These are phyloP conservation scores for Tolypocladium pustulatum DNA, from an alignment of 2,329 filamentous ascomycete genomes.

Conservation along the genomic window DNA sequence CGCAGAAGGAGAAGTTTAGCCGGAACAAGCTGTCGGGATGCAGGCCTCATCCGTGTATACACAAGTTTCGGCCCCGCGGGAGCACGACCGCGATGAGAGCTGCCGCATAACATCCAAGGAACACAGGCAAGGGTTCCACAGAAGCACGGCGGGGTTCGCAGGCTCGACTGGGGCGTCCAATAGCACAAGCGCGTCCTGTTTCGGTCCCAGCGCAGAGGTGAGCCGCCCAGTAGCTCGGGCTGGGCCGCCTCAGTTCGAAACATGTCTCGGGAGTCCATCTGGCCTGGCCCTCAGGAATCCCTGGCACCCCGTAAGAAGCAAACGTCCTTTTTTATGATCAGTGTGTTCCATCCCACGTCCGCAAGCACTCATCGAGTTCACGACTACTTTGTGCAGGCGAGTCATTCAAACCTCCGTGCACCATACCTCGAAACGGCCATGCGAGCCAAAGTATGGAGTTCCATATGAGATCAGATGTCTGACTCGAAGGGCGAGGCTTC, in stretches of 20 bases:
- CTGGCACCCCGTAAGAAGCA: background rate
- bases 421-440: background rate
- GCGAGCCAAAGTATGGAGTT: background rate
- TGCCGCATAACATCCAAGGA: background rate
- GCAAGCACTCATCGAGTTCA: background rate
- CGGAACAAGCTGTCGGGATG: background rate
- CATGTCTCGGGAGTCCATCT: conserved; percentile 1
- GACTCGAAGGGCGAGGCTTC: background rate
- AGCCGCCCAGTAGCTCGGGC: background rate
- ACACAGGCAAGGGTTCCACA: background rate
- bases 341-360: background rate
- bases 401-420: background rate
- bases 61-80: background rate
- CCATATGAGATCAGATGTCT: background rate
- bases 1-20: background rate
- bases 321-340: background rate
- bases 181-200: background rate
- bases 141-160: background rate
- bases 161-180: background rate
- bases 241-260: background rate
- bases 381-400: background rate
- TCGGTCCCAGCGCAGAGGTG: background rate
- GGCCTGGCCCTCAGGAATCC: background rate
- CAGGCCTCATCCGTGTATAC: background rate
- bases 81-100: background rate